phyloP scores from a whole-genome alignment of 2,329 filamentous ascomycete species.

The Colletotrichum orbiculare region DNA sequence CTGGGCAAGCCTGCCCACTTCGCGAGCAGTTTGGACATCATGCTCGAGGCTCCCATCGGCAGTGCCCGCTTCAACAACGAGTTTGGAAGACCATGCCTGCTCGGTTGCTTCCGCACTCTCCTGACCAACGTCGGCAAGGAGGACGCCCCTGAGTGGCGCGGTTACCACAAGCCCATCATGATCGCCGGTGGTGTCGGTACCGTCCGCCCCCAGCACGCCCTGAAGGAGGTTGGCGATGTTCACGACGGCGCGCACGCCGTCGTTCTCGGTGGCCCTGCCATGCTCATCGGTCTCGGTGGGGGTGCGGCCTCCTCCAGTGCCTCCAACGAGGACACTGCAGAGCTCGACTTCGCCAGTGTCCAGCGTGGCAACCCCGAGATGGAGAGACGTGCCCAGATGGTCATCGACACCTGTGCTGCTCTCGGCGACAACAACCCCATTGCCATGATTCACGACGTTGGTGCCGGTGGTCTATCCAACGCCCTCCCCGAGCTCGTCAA shows the following conservation, averaged over 20 bases:
- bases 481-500: conserved; percentile 86
- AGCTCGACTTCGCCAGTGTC: conserved; percentile 96
- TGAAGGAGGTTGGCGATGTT: conserved; percentile 85
- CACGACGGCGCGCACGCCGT: conserved; percentile 89
- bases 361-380: conserved; percentile 98
- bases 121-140: conserved; percentile 73
- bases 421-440: conserved; percentile 90
- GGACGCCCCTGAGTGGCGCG: conserved; percentile 74
- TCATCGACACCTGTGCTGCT: conserved; percentile 93
- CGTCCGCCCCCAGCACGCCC: conserved; percentile 87
- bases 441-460: conserved; percentile 96
- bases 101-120: conserved; percentile 92
- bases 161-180: conserved; percentile 99
- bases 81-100: conserved; percentile 89
- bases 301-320: conserved; percentile 93
- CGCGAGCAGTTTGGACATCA: conserved; percentile 94
- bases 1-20: conserved; percentile 92
- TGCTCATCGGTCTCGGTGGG: conserved; percentile 96
- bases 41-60: conserved; percentile 96
- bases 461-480: conserved; percentile 84
- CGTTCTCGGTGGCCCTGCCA: conserved; percentile 93
- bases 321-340: conserved; percentile 87
- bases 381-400: conserved; percentile 94
- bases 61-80: conserved; percentile 98
- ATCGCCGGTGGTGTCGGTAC: conserved; percentile 96